Evolutionary conservation across 106 monocot genomes (phyloP).

Genomic region (Dioscorea zingiberensis): DNA sequence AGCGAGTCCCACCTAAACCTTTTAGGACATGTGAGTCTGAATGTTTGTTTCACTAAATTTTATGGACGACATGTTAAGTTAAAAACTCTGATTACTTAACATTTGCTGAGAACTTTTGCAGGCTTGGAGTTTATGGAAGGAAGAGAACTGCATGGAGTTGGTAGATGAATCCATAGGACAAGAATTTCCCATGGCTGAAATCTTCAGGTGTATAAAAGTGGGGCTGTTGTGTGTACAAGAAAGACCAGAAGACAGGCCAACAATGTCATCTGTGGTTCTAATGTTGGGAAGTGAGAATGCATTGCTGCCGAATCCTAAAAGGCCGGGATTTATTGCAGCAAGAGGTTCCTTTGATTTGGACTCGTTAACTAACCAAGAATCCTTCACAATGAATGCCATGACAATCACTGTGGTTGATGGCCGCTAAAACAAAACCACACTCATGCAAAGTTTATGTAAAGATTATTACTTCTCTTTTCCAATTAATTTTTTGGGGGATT

Average conservation of each 20-base stretch:
- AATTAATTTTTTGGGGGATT: no score
- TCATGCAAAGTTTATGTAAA: no score
- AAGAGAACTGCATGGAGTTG: conserved; percentile 18
- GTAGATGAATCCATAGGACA: conserved; percentile 5
- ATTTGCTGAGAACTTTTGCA: neutral
- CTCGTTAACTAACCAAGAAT: neutral
- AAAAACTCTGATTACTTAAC: neutral
- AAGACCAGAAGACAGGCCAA: conserved; percentile 28
- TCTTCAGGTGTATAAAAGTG: conserved; percentile 28
- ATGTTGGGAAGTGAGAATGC: conserved; percentile 22
- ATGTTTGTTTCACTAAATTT: no score
- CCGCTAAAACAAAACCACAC: no score
- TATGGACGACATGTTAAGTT: no score
- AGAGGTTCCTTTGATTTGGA: neutral
- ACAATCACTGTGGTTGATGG: no score
- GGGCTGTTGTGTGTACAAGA: conserved; percentile 40
- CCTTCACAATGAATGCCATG: neutral
- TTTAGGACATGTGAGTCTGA: conserved; percentile 16
- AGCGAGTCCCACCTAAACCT: conserved; percentile 6
- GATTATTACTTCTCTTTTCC: no score
- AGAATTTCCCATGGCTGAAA: conserved; percentile 3
- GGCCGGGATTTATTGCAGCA: conserved; percentile 16
- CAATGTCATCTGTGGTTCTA: conserved; percentile 27
- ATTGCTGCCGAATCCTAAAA: conserved; percentile 18
- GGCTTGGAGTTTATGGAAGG: conserved; percentile 33